Evolutionary conservation across 108 stramenopile genomes (phyloP), one percentile per base, ranked within the genome.

Genomic region (Cyclotella choctawhatcheeana): DNA sequence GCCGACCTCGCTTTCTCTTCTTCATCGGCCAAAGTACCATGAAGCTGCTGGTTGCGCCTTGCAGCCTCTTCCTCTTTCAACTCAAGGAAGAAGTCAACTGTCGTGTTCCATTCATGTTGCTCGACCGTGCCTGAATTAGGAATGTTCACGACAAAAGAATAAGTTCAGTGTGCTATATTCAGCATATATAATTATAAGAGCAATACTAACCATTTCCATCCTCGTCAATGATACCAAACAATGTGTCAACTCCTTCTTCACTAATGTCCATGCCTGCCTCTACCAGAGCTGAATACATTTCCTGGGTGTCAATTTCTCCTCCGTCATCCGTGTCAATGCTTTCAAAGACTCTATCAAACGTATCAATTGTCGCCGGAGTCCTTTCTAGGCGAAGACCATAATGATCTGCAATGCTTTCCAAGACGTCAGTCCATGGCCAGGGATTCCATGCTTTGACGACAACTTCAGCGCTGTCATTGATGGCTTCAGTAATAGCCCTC

Each of bases 41-140:
- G n/a, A n/a, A n/a, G n/a, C n/a, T n/a, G n/a, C n/a, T 60, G 58
- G 2, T 35, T 60, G 27, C 16, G 33, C 58, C 34, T 60, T 35
- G 34, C 58, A 5, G 3, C 34, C 58, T 60, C 58, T 20, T 60
- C 58, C 34, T 60, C 58, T 35, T 60, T 66, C 44, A 52, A 43
- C 47, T 66, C 64, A 31, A 66, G 48, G 64, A 50, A 66, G 64
- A 66, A 66, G 8, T 66, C 64, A 33, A 66, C 44, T n/a, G 64
- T 53, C 50, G 47, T 18, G 40, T 48, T 66, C 64, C 64, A 66
- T 24, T 66, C 64, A 31, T 66, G 45, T 18, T 47, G 48, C 4
- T 50, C 48, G 33, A 66, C 33, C 31, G 47, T 47, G 18, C 64
- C 64, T 53, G 13, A 5, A 30, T 27, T 64, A 25, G 62, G 17